These are phyloP conservation scores for Oxyria digyna DNA, from an alignment of 148 eudicot genomes.

Conservation along the genomic window DNA sequence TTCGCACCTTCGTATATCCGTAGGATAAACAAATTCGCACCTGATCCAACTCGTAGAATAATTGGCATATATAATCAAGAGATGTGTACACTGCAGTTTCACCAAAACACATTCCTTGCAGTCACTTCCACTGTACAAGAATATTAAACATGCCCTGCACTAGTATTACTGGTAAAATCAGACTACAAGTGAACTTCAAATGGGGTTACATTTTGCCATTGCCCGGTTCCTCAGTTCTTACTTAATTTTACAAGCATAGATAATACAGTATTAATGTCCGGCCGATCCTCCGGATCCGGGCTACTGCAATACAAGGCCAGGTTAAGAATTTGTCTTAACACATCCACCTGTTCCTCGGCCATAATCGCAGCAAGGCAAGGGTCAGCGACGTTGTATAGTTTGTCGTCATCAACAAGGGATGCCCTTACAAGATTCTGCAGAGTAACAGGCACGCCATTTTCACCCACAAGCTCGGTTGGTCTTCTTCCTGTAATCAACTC, in stretches of 20 bases:
- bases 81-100: no score
- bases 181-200: no score
- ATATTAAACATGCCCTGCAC: no score
- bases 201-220: no score
- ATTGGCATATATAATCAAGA: no score
- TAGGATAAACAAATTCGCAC: no score
- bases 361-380: slow-evolving; percentile 27
- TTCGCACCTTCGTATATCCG: no score
- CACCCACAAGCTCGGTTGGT: slow-evolving; percentile 52
- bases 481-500: slow-evolving; percentile 55
- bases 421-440: slow-evolving; percentile 45
- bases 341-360: slow-evolving; percentile 29
- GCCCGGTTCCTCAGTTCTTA: no score
- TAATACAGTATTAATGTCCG: slow-evolving; percentile 40
- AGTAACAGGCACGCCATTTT: slow-evolving; percentile 46
- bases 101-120: no score
- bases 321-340: slow-evolving; percentile 38
- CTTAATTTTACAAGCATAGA: slow-evolving; percentile 28
- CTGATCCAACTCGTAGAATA: no score
- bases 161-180: no score
- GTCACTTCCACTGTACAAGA: no score
- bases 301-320: slow-evolving; percentile 68
- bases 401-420: slow-evolving; percentile 21
- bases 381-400: slow-evolving; percentile 36
- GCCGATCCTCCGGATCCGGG: slow-evolving; percentile 52